Evolutionary conservation across 2,329 filamentous ascomycete species (phyloP), one percentile per base, ranked within the genome.

Genomic region (Orbilia blumenaviensis): DNA sequence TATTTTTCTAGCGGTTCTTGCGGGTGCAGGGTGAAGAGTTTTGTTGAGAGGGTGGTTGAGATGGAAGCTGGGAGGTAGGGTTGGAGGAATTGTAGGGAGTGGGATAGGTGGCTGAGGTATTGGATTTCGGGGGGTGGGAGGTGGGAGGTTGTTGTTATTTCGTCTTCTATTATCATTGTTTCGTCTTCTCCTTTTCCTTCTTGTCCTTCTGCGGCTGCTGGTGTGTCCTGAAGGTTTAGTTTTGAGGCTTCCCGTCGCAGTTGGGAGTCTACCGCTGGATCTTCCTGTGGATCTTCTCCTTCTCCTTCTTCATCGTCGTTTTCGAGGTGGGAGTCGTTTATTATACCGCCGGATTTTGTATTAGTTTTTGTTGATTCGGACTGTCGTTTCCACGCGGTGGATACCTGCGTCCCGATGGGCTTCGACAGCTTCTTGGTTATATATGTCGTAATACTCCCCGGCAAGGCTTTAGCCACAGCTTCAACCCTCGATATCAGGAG

Each of bases 231-330:
- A 10, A 76, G 48, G 38, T 76, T 76, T 50, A 76, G 32, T 16
- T 61, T 60, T 21, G 72, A 76, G 18, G 72, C 72, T 25, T 76
- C 72, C 10, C 72, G 56, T 25, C 72, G 72, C 5, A 76, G 72
- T 36, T 76, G 72, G 14, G 64, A 68, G 21, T 76, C 72, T 12
- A 46, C 90, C 87, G 50, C 91, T 90, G 16, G 34, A 18, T 18
- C 27, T 32, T 44, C 14, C n/a, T 58, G 52, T 16, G 32, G n/a
- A 44, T n/a, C n/a, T n/a, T n/a, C n/a, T n/a, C n/a, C n/a, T n/a
- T n/a, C n/a, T n/a, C n/a, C n/a, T n/a, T 63, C 44, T 42, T 75
- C 16, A 4, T 32, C 56, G 32, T 77, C 32, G 8, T 54, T 64
- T 29, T 78, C 68, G 42, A 60, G 34, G 60, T 68, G 46, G 46